These are phyloP conservation scores for Meyerozyma athensensis DNA, from an alignment of 1,139 yeast species.

Conservation along the genomic window DNA sequence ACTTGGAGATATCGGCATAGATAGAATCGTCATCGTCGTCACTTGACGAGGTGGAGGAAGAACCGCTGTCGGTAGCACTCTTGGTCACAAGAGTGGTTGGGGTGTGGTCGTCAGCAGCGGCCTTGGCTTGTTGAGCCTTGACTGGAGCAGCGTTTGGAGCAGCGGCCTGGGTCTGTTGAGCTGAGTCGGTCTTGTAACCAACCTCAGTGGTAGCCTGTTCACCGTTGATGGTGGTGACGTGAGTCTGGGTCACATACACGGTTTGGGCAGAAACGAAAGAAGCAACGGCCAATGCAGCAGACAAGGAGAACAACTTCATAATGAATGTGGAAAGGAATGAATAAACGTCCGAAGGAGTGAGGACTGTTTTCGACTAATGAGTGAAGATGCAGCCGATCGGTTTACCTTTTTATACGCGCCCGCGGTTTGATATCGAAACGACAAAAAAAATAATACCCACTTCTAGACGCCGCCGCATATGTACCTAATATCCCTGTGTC, in stretches of 20 bases:
- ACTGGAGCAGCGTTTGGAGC: conserved; percentile 4
- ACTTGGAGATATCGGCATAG: conserved; percentile 7
- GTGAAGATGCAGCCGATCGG: neutral
- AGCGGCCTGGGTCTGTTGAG: conserved; percentile 3
- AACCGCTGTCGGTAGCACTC: conserved; percentile 7
- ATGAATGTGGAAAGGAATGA: conserved; percentile 4
- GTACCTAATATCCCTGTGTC: neutral
- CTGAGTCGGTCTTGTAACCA: neutral
- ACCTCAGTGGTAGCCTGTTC: conserved; percentile 7
- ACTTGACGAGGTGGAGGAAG: conserved; percentile 1
- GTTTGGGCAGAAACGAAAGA: conserved; percentile 18
- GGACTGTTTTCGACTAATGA: neutral
- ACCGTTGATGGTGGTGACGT: conserved; percentile 19
- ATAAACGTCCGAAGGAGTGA: neutral
- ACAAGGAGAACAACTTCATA: conserved; percentile 17
- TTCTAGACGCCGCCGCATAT: neutral
- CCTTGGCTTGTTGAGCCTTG: conserved; percentile 1
- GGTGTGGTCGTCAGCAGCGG: conserved; percentile 5
- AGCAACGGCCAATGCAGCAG: conserved; percentile 15
- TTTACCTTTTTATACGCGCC: conserved; percentile 2
- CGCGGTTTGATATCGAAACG: neutral
- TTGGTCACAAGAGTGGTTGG: conserved; percentile 10
- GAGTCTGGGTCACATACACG: conserved; percentile 22
- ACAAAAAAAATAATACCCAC: neutral
- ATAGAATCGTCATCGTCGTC: conserved; percentile 10